phyloP scores from a whole-genome alignment of 2,329 filamentous ascomycete genomes.

The Sphaerulina vaccinii region DNA sequence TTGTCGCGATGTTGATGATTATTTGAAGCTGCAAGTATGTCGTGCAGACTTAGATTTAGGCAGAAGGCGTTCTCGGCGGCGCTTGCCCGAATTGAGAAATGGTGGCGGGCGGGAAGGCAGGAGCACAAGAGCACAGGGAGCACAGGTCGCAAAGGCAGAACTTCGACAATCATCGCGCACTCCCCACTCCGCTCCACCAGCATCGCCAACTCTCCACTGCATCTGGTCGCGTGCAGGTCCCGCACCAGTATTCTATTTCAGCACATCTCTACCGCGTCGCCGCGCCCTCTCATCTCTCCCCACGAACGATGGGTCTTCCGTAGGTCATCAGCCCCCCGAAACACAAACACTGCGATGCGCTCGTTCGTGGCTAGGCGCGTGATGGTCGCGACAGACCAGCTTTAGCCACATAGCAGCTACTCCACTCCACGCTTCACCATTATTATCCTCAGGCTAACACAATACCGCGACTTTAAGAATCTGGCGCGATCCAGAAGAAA shows the following conservation, averaged over 20 bases:
- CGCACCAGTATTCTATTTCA: slow-evolving; percentile 22
- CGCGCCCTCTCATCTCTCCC: not conserved
- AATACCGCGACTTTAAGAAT: slow-evolving; percentile 35
- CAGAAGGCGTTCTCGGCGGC: too few species aligned
- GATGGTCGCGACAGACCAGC: slow-evolving; percentile 9
- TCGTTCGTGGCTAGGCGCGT: slow-evolving; percentile 6
- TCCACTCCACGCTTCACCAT: not conserved
- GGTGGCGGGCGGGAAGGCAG: too few species aligned
- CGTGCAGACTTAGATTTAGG: too few species aligned
- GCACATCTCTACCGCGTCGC: slow-evolving; percentile 3
- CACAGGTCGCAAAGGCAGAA: not conserved
- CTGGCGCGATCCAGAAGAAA: slow-evolving; percentile 55
- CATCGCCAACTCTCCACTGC: slow-evolving; percentile 22
- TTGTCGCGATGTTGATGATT: too few species aligned
- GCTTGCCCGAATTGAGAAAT: too few species aligned
- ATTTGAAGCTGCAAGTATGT: too few species aligned
- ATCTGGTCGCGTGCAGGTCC: slow-evolving; percentile 23
- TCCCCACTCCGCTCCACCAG: not conserved
- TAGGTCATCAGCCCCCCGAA: slow-evolving; percentile 37
- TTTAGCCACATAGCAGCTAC: not conserved
- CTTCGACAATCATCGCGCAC: not conserved
- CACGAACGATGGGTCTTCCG: slow-evolving; percentile 50
- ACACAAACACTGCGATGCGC: slow-evolving; percentile 5
- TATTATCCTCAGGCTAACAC: slow-evolving; percentile 15
- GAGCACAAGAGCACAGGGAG: too few species aligned